Evolutionary conservation across 495 filamentous ascomycete genomes (phyloP), one percentile per base, ranked within the genome.

Genomic region (Polyplosphaeria fusca): DNA sequence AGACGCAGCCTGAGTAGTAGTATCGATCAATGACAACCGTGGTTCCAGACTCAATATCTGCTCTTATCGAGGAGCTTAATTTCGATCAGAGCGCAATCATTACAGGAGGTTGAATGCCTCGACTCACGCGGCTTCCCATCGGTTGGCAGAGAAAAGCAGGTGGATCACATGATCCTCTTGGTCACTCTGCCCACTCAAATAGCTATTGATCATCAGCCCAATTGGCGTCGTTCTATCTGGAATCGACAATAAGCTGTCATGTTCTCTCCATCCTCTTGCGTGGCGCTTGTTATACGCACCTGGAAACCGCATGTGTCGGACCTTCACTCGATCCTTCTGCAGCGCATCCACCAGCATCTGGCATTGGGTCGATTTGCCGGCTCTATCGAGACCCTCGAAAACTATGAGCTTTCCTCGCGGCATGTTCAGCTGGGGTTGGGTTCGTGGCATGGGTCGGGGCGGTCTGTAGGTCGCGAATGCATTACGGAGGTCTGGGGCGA

Each of bases 301-400:
- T 67, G 93, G 93, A 72, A 98, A 97, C 48, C 90, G 78, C 75
- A 96, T 79, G 56, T 86, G 81, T 65, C 82, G 82, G 24, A 89
- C 87, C 30, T 76, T 71, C 22, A 79, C 77, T 1, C 88, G 87
- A 65, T 76, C 65, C 59, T 76, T 63, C 73, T 81, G 70, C 59
- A 95, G 75, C 56, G 71, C 77, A 65, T 81, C 71, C 69, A 77
- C 83, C 49, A 98, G 76, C 49, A 82, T 76, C 53, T 86, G 79
- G 61, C 88, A 91, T 77, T 98, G 93, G 26, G 92, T 96, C 3
- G 91, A 93, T 78, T 98, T 98, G 37, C 93, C 93, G 32, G 91
- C 87, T 54, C 89, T 86, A 67, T 98, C 93, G 49, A 98, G 81
- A 23, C 93, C 93, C 73, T 98, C 93, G 52, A 98, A 84, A 16